A percentile compares a stretch with the other conserved stretches of the same genome.
Evolutionary conservation across 352 stramenopile species (phyloP).

Genomic region (Albugo candida): DNA sequence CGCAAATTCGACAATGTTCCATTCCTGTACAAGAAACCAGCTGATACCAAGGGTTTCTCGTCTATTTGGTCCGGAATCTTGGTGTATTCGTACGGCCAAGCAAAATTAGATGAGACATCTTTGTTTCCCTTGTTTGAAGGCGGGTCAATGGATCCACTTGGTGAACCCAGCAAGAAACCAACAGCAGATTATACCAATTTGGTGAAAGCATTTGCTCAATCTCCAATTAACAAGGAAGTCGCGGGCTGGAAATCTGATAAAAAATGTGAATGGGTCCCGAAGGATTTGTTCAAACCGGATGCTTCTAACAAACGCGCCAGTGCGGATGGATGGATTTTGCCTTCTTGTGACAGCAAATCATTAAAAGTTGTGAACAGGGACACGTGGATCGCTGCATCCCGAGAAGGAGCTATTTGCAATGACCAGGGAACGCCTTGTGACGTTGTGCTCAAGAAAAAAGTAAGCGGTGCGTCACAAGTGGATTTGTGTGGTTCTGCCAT

Average conservation of each 20-base stretch:
- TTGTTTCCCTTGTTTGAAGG: conserved; percentile 9
- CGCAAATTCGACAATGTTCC: conserved; percentile 7
- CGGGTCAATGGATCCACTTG: background rate
- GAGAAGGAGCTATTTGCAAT: conserved; percentile 9
- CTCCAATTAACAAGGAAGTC: conserved; percentile 1
- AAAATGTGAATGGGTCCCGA: conserved; percentile 3
- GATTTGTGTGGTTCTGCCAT: conserved; percentile 5
- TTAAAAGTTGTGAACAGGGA: conserved; percentile 6
- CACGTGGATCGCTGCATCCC: conserved; percentile 4
- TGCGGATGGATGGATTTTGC: conserved; percentile 4
- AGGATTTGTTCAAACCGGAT: background rate
- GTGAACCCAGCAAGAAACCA: conserved; percentile 2
- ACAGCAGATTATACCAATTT: conserved; percentile 8
- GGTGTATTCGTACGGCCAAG: conserved; percentile 11
- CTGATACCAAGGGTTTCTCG: conserved; percentile 4
- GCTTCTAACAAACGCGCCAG: conserved; percentile 5
- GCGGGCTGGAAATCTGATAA: conserved; percentile 3
- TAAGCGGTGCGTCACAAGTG: conserved; percentile 4
- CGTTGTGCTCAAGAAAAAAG: conserved; percentile 1
- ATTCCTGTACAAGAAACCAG: conserved; percentile 8
- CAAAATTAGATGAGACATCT: conserved; percentile 3
- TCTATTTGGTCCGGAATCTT: conserved; percentile 9
- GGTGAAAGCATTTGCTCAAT: background rate
- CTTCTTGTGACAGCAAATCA: conserved; percentile 1
- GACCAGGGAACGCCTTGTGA: conserved; percentile 6